Conservation (phyloP, 306 rosid genomes). For the Cucumis hystrix region DNA sequence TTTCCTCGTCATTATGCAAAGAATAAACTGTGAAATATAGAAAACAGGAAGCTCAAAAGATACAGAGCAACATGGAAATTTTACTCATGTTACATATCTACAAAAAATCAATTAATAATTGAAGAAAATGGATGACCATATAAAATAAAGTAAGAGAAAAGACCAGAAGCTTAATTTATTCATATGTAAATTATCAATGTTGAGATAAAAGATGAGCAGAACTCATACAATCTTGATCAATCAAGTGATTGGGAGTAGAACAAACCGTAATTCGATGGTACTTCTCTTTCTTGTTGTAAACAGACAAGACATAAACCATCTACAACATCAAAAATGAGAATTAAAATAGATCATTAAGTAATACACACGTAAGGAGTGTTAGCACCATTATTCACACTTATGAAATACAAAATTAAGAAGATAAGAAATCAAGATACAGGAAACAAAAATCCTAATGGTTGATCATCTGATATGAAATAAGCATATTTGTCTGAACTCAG, state of each 20-base stretch:
- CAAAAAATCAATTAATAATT: background rate
- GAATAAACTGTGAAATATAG: background rate
- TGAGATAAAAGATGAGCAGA: background rate
- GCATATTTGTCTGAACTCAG: background rate
- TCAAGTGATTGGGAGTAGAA: slow-evolving; percentile 5
- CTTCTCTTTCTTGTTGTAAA: slow-evolving; percentile 92
- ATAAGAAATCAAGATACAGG: background rate
- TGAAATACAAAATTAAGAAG: background rate
- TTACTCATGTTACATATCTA: background rate
- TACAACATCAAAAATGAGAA: slow-evolving; percentile 32
- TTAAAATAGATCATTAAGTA: slow-evolving; percentile 6
- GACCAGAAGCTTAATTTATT: background rate
- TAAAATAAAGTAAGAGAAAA: background rate
- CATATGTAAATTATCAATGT: background rate
- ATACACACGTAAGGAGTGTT: background rate
- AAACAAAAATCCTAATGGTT: background rate
- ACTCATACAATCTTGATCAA: background rate
- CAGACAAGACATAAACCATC: slow-evolving; percentile 96
- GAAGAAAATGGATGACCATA: background rate
- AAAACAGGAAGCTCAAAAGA: background rate
- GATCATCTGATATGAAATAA: background rate
- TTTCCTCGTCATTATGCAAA: background rate
- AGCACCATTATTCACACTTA: background rate
- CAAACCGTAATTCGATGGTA: slow-evolving; percentile 82
- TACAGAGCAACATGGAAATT: background rate